A percentile compares a stretch with the other conserved stretches of the same genome.
Conservation (phyloP, 495 filamentous ascomycete species). For the Penicillium silybi region DNA sequence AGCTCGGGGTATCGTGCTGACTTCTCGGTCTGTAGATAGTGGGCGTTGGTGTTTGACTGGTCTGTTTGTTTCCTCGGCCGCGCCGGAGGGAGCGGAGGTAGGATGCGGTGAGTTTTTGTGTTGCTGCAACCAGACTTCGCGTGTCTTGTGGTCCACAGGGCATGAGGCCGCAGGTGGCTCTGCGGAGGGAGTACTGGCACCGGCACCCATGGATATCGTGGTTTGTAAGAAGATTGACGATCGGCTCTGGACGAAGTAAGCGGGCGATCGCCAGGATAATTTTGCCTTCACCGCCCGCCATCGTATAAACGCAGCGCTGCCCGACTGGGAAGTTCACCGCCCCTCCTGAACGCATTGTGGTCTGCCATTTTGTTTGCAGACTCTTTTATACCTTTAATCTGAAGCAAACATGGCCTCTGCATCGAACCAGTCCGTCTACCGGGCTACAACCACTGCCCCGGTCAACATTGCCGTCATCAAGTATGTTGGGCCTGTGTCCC, state of each 20-base stretch:
- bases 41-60: slow-evolving; percentile 41
- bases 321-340: slow-evolving; percentile 16
- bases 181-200: slow-evolving; percentile 38
- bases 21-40: slow-evolving; percentile 60
- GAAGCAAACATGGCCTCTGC: slow-evolving; percentile 43
- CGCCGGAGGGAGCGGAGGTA: slow-evolving; percentile 19
- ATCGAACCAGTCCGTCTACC: slow-evolving; percentile 56
- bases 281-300: slow-evolving; percentile 34
- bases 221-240: slow-evolving; percentile 8
- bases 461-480: slow-evolving; percentile 99
- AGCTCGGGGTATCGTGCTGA: slow-evolving; percentile 77
- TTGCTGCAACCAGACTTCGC: slow-evolving; percentile 74
- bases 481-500: slow-evolving; percentile 44
- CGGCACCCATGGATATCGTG: slow-evolving; percentile 33
- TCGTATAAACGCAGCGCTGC: slow-evolving; percentile 12
- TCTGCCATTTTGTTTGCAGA: not conserved
- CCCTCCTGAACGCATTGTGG: slow-evolving; percentile 6
- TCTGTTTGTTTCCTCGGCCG: slow-evolving; percentile 25
- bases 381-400: slow-evolving; percentile 1
- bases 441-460: slow-evolving; percentile 91
- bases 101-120: slow-evolving; percentile 31
- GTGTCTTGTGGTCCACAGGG: slow-evolving; percentile 84
- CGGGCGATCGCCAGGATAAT: slow-evolving; percentile 17
- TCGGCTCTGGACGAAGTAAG: slow-evolving; percentile 10
- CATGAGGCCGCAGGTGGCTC: slow-evolving; percentile 48